Evolutionary conservation across 2,329 filamentous ascomycete genomes (phyloP).

Genomic region (Coniochaeta ligniaria): DNA sequence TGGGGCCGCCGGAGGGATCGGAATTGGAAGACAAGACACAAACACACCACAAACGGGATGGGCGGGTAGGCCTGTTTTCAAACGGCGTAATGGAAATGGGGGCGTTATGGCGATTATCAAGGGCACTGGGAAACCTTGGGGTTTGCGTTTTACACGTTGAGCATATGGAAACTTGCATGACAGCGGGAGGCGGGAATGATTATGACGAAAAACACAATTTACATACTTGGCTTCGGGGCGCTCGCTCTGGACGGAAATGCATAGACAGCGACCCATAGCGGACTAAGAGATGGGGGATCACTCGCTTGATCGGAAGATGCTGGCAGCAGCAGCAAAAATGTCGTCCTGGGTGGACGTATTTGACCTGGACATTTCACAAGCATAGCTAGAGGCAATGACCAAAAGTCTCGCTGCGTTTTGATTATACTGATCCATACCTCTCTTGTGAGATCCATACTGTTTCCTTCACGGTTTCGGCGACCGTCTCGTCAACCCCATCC

Average conservation of each 20-base stretch:
- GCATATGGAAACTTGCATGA: not conserved
- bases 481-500: not conserved
- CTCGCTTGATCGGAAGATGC: not conserved
- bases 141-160: not conserved
- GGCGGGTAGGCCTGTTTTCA: too few relatives aligned
- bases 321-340: not conserved
- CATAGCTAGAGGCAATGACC: not conserved
- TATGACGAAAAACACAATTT: not conserved
- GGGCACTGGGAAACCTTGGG: not conserved
- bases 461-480: too few relatives aligned
- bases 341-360: not conserved
- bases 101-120: not conserved
- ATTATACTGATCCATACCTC: too few relatives aligned
- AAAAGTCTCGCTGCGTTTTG: not conserved
- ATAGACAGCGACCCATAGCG: not conserved
- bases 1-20: too few relatives aligned
- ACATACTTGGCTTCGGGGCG: not conserved
- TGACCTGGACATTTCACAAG: not conserved
- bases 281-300: not conserved
- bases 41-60: too few relatives aligned
- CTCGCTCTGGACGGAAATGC: not conserved
- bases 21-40: too few relatives aligned
- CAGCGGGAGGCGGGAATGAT: not conserved
- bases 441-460: too few relatives aligned
- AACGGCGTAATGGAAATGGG: not conserved